phyloP scores from a whole-genome alignment of 371 early-diverging fungal genomes.

The Lichtheimia corymbifera region DNA sequence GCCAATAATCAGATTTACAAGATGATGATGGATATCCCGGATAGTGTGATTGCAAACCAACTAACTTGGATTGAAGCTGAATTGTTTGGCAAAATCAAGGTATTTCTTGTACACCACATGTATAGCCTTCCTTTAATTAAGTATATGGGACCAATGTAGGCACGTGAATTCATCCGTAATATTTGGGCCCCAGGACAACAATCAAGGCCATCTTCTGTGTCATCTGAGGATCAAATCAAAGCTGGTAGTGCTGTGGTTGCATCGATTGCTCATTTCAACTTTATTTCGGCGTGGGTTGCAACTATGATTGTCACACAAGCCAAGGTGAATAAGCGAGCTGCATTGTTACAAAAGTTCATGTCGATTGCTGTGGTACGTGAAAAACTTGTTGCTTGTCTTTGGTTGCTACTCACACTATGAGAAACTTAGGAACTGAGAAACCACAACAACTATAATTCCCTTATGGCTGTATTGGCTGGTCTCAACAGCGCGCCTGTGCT shows the following conservation, averaged over 20 bases:
- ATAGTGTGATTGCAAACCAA: constrained; percentile 60
- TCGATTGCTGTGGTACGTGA: constrained; percentile 56
- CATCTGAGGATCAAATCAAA: constrained; percentile 11
- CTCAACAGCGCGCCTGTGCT: constrained; percentile 67
- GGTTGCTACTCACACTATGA: neutral
- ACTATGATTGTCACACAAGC: constrained; percentile 65
- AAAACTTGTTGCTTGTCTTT: neutral
- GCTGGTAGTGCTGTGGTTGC: constrained; percentile 38
- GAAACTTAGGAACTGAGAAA: constrained; percentile 44
- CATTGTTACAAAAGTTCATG: constrained; percentile 65
- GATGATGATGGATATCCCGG: constrained; percentile 41
- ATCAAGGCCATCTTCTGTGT: constrained; percentile 13
- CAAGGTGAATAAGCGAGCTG: constrained; percentile 58
- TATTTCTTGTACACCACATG: constrained; percentile 7
- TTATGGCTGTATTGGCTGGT: constrained; percentile 76
- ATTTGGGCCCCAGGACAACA: constrained; percentile 37
- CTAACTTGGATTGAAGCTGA: constrained; percentile 65
- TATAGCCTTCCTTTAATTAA: neutral
- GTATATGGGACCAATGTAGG: constrained; percentile 19
- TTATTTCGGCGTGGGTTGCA: constrained; percentile 67
- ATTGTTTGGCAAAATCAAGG: constrained; percentile 54
- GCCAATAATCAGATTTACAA: constrained; percentile 21
- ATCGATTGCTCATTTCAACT: constrained; percentile 63
- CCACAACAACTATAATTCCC: constrained; percentile 67
- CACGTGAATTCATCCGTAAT: constrained; percentile 58